Evolutionary conservation across 1,284 basidiomycete genomes (phyloP).

Genomic region (Cryptococcus hybrid): DNA sequence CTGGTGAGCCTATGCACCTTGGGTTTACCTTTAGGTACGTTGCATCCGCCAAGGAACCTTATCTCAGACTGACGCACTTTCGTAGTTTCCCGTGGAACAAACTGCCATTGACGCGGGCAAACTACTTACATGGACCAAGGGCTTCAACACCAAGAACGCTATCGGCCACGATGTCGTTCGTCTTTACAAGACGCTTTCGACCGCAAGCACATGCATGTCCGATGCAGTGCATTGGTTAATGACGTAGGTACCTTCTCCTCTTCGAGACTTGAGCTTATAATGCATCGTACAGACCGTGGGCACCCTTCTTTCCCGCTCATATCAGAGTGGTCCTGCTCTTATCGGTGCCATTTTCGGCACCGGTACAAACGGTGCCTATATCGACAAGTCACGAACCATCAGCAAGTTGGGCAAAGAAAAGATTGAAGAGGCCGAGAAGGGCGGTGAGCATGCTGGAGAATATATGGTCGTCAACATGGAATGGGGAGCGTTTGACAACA

Average conservation of each 20-base stretch:
- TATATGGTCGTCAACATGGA: slow-evolving; percentile 96
- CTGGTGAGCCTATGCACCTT: slow-evolving; percentile 64
- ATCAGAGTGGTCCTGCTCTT: slow-evolving; percentile 82
- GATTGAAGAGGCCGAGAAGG: slow-evolving; percentile 54
- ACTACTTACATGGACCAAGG: slow-evolving; percentile 96
- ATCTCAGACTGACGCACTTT: neutral
- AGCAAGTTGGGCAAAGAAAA: slow-evolving; percentile 68
- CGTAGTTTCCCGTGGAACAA: slow-evolving; percentile 87
- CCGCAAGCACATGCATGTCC: slow-evolving; percentile 88
- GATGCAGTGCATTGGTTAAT: slow-evolving; percentile 92
- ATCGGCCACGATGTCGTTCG: slow-evolving; percentile 89
- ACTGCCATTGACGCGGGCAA: slow-evolving; percentile 86
- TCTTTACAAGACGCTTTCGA: slow-evolving; percentile 92
- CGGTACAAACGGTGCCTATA: slow-evolving; percentile 96
- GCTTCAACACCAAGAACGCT: slow-evolving; percentile 86
- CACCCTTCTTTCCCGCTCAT: slow-evolving; percentile 86
- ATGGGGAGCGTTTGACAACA: slow-evolving; percentile 95
- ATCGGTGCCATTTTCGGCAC: slow-evolving; percentile 93
- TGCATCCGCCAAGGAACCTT: neutral
- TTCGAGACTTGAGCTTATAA: neutral
- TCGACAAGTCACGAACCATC: slow-evolving; percentile 82
- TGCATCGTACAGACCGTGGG: slow-evolving; percentile 76
- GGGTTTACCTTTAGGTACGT: slow-evolving; percentile 79
- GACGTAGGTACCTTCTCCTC: slow-evolving; percentile 62
- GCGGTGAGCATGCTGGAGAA: slow-evolving; percentile 55